Conservation (phyloP, 441 rosid genomes). For the Corymbia citriodora region DNA sequence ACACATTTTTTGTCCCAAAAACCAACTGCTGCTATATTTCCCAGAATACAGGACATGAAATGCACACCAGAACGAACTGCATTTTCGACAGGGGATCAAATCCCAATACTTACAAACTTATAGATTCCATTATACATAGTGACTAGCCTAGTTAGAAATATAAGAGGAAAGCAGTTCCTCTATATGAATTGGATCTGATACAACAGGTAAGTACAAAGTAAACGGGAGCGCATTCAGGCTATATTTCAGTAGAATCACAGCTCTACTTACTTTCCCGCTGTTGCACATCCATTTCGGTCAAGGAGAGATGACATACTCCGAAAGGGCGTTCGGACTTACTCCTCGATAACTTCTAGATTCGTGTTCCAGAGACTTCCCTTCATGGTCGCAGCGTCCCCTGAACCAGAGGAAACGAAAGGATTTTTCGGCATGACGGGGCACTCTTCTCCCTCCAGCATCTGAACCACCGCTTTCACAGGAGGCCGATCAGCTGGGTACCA, state of each 20-base stretch:
- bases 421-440: background rate
- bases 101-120: background rate
- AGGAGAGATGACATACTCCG: background rate
- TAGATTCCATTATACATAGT: background rate
- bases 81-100: background rate
- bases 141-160: background rate
- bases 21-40: background rate
- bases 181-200: background rate
- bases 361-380: background rate
- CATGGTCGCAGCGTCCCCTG: background rate
- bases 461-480: background rate
- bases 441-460: background rate
- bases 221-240: background rate
- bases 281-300: background rate
- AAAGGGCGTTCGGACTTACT: background rate
- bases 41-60: background rate
- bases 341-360: background rate
- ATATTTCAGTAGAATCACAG: background rate
- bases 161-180: background rate
- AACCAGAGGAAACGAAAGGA: background rate
- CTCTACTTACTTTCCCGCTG: background rate
- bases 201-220: background rate
- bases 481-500: background rate
- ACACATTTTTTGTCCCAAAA: background rate
- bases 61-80: background rate